Percentiles rank a stretch among this genome's conserved stretches.
phyloP scores from a whole-genome alignment of 2,329 filamentous ascomycete species.

The Clonostachys byssicola region DNA sequence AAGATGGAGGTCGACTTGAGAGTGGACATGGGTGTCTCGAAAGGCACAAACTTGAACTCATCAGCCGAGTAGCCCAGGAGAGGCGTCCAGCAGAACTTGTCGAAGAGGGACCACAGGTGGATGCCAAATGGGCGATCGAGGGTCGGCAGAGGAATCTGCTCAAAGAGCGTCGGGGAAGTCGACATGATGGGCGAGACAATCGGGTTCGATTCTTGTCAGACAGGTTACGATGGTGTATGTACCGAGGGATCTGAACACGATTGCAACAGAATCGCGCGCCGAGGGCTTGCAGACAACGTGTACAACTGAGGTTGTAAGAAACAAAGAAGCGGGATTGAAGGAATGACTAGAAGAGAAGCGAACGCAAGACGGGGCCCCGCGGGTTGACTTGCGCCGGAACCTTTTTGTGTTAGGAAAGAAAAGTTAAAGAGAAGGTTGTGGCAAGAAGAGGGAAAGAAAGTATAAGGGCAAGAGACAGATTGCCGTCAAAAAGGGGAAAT shows the following conservation, averaged over 20 bases:
- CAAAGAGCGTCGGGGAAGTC: slow-evolving; percentile 40
- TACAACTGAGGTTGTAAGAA: slow-evolving; percentile 12
- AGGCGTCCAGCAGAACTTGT: slow-evolving; percentile 68
- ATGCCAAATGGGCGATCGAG: slow-evolving; percentile 91
- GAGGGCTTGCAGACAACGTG: slow-evolving; percentile 3
- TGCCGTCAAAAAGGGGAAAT: slow-evolving; percentile 28
- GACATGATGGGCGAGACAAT: slow-evolving; percentile 23
- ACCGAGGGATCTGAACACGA: neutral
- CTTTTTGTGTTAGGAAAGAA: slow-evolving; percentile 9
- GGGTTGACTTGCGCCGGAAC: neutral
- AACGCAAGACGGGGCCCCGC: slow-evolving; percentile 10
- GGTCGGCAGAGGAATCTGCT: slow-evolving; percentile 65
- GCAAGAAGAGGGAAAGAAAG: slow-evolving; percentile 2
- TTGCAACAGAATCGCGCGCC: too few species aligned
- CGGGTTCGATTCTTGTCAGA: slow-evolving; percentile 1
- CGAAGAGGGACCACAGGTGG: slow-evolving; percentile 90
- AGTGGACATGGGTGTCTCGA: slow-evolving; percentile 85
- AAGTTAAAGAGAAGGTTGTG: too few species aligned
- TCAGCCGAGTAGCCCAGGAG: slow-evolving; percentile 78
- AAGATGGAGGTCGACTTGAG: slow-evolving; percentile 77
- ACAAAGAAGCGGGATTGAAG: slow-evolving; percentile 17
- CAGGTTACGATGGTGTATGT: neutral
- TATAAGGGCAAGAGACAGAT: neutral
- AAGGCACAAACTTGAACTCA: slow-evolving; percentile 79
- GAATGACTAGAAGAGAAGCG: slow-evolving; percentile 29